A percentile compares a stretch with the other conserved stretches of the same genome.
phyloP scores from a whole-genome alignment of 1,284 basidiomycete species.

The Malassezia caprae region DNA sequence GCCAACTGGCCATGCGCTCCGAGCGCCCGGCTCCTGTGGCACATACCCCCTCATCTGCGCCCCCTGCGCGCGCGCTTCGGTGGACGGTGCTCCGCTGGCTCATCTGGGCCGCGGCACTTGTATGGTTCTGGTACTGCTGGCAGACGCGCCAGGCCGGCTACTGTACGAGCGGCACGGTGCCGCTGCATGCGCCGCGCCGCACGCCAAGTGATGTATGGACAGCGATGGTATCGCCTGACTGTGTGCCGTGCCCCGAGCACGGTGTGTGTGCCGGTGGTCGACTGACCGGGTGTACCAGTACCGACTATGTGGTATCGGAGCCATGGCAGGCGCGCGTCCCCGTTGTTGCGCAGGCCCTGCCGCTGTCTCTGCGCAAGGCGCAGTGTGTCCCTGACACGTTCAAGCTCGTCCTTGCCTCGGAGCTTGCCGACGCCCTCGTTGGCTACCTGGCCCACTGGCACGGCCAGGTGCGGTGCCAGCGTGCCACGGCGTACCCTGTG shows the following conservation, averaged over 20 bases:
- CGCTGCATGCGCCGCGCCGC: background rate
- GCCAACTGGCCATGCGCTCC: background rate
- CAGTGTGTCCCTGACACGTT: slow-evolving; percentile 38
- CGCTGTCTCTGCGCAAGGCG: slow-evolving; percentile 20
- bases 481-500: slow-evolving; percentile 19
- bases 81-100: slow-evolving; percentile 8
- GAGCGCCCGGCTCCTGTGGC: background rate
- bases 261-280: slow-evolving; percentile 26
- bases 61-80: background rate
- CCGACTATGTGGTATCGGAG: slow-evolving; percentile 32
- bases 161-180: slow-evolving; percentile 25
- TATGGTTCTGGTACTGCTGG: slow-evolving; percentile 30
- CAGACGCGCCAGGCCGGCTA: slow-evolving; percentile 32
- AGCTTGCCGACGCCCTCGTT: slow-evolving; percentile 27
- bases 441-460: slow-evolving; percentile 30
- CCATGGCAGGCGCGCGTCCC: slow-evolving; percentile 26
- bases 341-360: slow-evolving; percentile 19
- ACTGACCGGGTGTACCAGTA: slow-evolving; percentile 23
- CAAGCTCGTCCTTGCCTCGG: slow-evolving; percentile 37
- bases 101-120: background rate
- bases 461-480: slow-evolving; percentile 34
- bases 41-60: slow-evolving; percentile 1
- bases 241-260: slow-evolving; percentile 36
- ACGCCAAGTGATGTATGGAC: slow-evolving; percentile 23
- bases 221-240: slow-evolving; percentile 12